phyloP scores from a whole-genome alignment of 1,284 basidiomycete species.

The Ustilago tritici region DNA sequence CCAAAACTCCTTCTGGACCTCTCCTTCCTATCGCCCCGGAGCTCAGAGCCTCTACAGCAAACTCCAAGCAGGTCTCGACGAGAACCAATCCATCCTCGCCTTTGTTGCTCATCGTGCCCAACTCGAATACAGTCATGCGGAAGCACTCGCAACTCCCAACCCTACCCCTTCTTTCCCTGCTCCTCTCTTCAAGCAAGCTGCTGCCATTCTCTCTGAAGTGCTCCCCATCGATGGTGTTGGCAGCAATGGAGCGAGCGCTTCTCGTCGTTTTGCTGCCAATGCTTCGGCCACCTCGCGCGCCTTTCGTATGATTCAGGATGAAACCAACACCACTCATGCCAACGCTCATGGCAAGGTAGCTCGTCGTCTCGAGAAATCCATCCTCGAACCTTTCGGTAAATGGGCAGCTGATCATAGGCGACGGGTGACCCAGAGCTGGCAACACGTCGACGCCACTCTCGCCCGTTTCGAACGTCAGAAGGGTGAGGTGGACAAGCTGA shows the following conservation, averaged over 20 bases:
- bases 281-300: conserved; percentile 48
- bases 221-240: conserved; percentile 24
- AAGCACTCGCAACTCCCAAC: conserved; percentile 52
- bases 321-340: conserved; percentile 51
- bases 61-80: conserved; percentile 65
- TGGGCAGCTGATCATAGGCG: conserved; percentile 60
- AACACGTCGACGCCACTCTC: conserved; percentile 58
- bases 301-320: conserved; percentile 52
- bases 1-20: conserved; percentile 65
- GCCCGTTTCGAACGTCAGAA: conserved; percentile 56
- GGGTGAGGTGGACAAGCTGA: conserved; percentile 58
- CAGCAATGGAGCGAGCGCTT: conserved; percentile 6
- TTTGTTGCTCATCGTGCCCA: conserved; percentile 60
- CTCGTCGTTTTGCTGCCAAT: conserved; percentile 36
- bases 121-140: conserved; percentile 58
- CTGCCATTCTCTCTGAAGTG: conserved; percentile 43
- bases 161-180: conserved; percentile 33
- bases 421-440: conserved; percentile 61
- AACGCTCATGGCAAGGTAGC: conserved; percentile 58
- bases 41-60: conserved; percentile 56
- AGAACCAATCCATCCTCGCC: conserved; percentile 62
- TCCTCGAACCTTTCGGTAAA: conserved; percentile 61
- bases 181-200: conserved; percentile 54
- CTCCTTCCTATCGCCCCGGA: conserved; percentile 63
- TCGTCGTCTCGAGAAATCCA: conserved; percentile 50